phyloP scores from a whole-genome alignment of 2,329 filamentous ascomycete species.

The Hysterium pulicare region DNA sequence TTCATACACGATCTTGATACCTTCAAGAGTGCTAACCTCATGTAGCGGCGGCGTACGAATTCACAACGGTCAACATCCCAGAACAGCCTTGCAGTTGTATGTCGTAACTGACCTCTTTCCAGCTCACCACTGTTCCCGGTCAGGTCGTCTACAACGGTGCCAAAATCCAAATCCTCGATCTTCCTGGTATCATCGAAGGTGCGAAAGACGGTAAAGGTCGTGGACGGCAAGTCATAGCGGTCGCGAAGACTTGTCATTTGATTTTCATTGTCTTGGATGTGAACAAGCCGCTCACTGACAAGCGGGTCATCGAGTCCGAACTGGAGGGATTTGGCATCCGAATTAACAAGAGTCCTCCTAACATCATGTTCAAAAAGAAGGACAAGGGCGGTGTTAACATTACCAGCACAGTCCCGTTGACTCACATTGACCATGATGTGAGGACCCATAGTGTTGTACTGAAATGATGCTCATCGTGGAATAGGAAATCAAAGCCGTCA shows the following conservation, averaged over 20 bases:
- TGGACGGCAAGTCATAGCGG: constrained; percentile 96
- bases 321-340: constrained; percentile 96
- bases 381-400: constrained; percentile 97
- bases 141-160: constrained; percentile 96
- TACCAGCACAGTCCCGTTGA: constrained; percentile 87
- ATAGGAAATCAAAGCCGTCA: constrained; percentile 90
- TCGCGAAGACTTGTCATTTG: constrained; percentile 96
- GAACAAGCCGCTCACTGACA: constrained; percentile 96
- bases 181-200: constrained; percentile 97
- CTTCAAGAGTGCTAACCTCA: no score
- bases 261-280: constrained; percentile 99
- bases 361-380: constrained; percentile 99
- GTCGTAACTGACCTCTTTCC: constrained; percentile 9
- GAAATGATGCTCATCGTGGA: constrained; percentile 4
- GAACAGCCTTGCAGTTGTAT: not conserved
- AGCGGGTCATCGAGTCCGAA: constrained; percentile 90
- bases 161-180: constrained; percentile 95
- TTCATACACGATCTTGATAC: not conserved
- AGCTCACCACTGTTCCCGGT: constrained; percentile 88
- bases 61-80: constrained; percentile 64
- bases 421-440: constrained; percentile 83
- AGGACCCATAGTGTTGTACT: constrained; percentile 2
- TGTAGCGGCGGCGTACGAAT: constrained; percentile 87
- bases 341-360: constrained; percentile 95
- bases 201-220: constrained; percentile 97